Percentiles rank a stretch among this genome's conserved stretches.
Conservation (phyloP, 1,284 basidiomycete species). For the Somion occarium region DNA sequence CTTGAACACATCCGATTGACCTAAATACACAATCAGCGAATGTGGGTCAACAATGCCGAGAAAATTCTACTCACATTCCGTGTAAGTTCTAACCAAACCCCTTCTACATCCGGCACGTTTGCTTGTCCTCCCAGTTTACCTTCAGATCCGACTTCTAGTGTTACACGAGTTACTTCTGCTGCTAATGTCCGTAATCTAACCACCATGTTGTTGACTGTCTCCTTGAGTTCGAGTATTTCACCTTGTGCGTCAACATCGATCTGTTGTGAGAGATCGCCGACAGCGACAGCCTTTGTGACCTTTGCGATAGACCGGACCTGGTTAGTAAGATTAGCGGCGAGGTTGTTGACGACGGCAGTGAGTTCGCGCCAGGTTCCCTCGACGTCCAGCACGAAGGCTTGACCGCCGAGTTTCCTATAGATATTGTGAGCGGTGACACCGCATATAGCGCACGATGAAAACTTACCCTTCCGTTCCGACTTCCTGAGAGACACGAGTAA, state of each 20-base stretch:
- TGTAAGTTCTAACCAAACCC: conserved; percentile 92
- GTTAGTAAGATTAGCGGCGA: conserved; percentile 92
- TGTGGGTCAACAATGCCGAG: background rate
- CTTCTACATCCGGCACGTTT: conserved; percentile 90
- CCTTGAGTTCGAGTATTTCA: conserved; percentile 96
- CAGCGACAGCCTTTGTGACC: conserved; percentile 97
- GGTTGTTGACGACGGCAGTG: conserved; percentile 85
- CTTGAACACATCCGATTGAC: conserved; percentile 93
- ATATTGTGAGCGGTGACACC: background rate
- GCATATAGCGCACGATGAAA: background rate
- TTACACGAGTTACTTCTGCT: conserved; percentile 95
- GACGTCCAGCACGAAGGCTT: conserved; percentile 88
- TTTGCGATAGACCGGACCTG: conserved; percentile 94
- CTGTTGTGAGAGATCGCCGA: conserved; percentile 92
- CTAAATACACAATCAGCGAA: conserved; percentile 33
- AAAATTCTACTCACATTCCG: conserved; percentile 61
- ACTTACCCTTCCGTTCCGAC: conserved; percentile 86
- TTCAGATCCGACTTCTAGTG: conserved; percentile 87
- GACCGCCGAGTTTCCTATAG: conserved; percentile 51
- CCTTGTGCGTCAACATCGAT: conserved; percentile 96
- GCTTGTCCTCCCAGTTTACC: conserved; percentile 92
- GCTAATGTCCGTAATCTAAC: conserved; percentile 85
- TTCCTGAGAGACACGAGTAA: conserved; percentile 86
- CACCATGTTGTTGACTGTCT: conserved; percentile 98
- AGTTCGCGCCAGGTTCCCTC: conserved; percentile 94